Evolutionary conservation across 768 basidiomycete species (phyloP).

Genomic region (Phlegmacium glaucopus): DNA sequence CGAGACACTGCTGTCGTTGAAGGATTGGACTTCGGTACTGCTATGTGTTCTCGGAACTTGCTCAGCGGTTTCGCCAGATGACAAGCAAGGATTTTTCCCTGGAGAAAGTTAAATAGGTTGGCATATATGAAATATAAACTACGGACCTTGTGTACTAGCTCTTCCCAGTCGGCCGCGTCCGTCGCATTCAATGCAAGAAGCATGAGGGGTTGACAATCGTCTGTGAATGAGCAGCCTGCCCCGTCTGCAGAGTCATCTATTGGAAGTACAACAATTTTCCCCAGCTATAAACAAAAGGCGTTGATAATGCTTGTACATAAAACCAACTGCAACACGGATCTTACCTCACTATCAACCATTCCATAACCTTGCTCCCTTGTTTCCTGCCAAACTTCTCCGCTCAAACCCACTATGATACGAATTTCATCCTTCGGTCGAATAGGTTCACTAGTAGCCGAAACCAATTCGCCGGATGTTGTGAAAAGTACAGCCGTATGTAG

Average conservation of each 20-base stretch:
- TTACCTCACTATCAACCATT: slow-evolving; percentile 78
- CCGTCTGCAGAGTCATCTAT: slow-evolving; percentile 39
- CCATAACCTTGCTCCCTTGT: slow-evolving; percentile 61
- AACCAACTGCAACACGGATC: slow-evolving; percentile 14
- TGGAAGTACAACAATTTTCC: slow-evolving; percentile 66
- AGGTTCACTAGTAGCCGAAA: slow-evolving; percentile 60
- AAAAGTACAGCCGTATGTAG: slow-evolving; percentile 72
- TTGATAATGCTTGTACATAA: neutral
- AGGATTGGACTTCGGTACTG: slow-evolving; percentile 17
- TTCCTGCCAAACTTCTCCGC: slow-evolving; percentile 77
- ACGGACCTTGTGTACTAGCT: slow-evolving; percentile 59
- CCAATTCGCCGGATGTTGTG: slow-evolving; percentile 71
- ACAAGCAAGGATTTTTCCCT: slow-evolving; percentile 41
- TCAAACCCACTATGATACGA: slow-evolving; percentile 67
- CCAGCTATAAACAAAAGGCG: slow-evolving; percentile 43
- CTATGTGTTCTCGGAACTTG: slow-evolving; percentile 32
- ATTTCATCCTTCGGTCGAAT: slow-evolving; percentile 67
- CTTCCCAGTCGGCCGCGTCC: slow-evolving; percentile 60
- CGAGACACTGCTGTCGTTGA: slow-evolving; percentile 31
- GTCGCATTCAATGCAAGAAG: slow-evolving; percentile 68
- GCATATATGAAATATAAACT: neutral
- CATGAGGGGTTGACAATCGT: slow-evolving; percentile 53
- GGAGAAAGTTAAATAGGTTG: slow-evolving; percentile 5
- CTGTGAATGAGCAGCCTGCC: slow-evolving; percentile 19
- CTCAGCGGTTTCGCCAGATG: slow-evolving; percentile 44